Conservation (phyloP, 1,284 basidiomycete species). For the Chalciporus sp. region DNA sequence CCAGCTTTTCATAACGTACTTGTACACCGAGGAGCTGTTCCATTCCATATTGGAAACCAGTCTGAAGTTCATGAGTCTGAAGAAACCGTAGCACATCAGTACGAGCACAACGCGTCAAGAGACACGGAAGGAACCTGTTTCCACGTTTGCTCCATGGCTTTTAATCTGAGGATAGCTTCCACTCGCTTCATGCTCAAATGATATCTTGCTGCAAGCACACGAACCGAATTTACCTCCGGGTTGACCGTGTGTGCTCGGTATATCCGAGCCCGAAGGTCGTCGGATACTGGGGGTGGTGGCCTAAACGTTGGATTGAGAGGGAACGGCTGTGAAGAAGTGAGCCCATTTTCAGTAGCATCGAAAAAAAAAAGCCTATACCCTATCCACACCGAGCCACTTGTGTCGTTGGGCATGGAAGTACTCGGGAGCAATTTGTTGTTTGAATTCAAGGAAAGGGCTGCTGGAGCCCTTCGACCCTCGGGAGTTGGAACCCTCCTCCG, state of each 20-base stretch:
- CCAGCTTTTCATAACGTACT: neutral
- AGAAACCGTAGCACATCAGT: conserved; percentile 45
- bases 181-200: conserved; percentile 74
- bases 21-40: neutral
- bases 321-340: conserved; percentile 59
- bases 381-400: conserved; percentile 60
- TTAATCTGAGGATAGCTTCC: conserved; percentile 77
- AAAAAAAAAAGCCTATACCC: conserved; percentile 47
- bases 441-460: conserved; percentile 17
- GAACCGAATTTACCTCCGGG: conserved; percentile 58
- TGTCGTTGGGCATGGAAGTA: conserved; percentile 39
- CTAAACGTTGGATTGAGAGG: conserved; percentile 80
- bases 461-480: conserved; percentile 15
- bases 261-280: conserved; percentile 54
- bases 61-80: neutral
- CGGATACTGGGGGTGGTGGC: conserved; percentile 74
- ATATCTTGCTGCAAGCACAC: conserved; percentile 59
- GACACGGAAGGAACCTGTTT: conserved; percentile 51
- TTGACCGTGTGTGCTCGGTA: conserved; percentile 60
- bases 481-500: conserved; percentile 11
- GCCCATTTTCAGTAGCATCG: neutral
- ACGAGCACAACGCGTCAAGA: conserved; percentile 5
- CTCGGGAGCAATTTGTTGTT: conserved; percentile 18
- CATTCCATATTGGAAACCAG: neutral
- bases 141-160: conserved; percentile 73